Base-by-base conservation (phyloP, 495 filamentous ascomycete species). In the Collariella sp. region DNA sequence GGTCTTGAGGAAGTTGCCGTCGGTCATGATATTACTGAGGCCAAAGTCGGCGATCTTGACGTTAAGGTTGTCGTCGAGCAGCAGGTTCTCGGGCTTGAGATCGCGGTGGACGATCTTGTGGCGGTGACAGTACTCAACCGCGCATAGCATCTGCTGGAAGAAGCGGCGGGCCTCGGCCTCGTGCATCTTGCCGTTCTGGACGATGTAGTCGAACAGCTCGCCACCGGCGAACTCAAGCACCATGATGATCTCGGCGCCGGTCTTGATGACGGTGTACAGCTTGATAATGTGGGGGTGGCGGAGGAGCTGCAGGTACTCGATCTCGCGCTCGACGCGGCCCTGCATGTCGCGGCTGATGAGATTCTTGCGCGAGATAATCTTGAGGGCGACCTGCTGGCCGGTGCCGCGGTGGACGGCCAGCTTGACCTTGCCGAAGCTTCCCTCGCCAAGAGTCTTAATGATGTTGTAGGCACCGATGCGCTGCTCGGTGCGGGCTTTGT, bases 1-100 rank as follows among this genome's bases (percentile, higher is more conserved):
- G 0, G 93, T 98, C 72, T 96, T 96, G 61, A 98, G 80, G 69
- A 98, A 98, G 65, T 97, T 98, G 9, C 93, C 93, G 62, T 98
- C 93, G 9, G 93, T 96, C 91, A 98, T 97, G 70, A 98, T 97
- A 64, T 98, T 98, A 73, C 91, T 96, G 48, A 98, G 74, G 50
- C 93, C 93, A 61, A 98, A 98, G 73, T 98, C 93, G 48, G 93
- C 93, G 69, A 98, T 97, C 75, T 98, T 98, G 62, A 98, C 93
- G 64, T 96, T 96, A 63, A 96, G 84, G 45, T 90, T 79, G 55
- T 89, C 84, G 70, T 98, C 93, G 57, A 98, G 83, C 41, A 98
- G 78, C 23, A 98, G 73, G 67, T 98, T 98, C 79, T 98, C 93
- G 6, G 93, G 93, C 67, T 98, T 98, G 58, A 98, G 73, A 70